phyloP scores from a whole-genome alignment of 1,284 basidiomycete genomes.

The Tylopilus sp. region DNA sequence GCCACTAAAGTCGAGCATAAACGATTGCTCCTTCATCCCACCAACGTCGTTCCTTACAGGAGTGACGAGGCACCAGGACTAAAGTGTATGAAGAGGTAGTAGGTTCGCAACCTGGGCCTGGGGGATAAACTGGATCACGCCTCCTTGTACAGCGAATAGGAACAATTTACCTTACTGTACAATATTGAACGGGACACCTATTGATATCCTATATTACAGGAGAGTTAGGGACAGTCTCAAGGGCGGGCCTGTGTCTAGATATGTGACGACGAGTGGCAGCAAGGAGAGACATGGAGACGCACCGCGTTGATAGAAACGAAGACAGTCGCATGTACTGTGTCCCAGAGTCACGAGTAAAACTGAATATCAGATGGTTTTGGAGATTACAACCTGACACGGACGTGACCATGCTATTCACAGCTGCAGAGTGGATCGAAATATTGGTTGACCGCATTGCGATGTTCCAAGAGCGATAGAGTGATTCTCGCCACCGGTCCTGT shows the following conservation, averaged over 20 bases:
- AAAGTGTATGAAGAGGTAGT: neutral
- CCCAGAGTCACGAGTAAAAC: neutral
- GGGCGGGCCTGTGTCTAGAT: neutral
- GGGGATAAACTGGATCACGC: neutral
- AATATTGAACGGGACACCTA: neutral
- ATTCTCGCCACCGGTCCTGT: neutral
- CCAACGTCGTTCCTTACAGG: neutral
- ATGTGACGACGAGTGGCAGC: neutral
- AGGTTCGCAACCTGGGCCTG: neutral
- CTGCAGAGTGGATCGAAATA: neutral
- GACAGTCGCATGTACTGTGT: neutral
- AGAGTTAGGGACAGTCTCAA: neutral
- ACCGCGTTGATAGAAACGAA: neutral
- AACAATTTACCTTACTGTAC: neutral
- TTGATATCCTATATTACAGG: neutral
- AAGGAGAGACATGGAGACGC: neutral
- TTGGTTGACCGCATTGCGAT: neutral
- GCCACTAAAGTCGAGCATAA: neutral
- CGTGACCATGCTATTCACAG: neutral
- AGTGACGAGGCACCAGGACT: neutral
- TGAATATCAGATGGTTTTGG: neutral
- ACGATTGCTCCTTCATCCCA: neutral
- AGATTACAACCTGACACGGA: neutral
- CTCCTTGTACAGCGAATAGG: neutral
- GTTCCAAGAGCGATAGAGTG: neutral